phyloP scores from a whole-genome alignment of 768 basidiomycete species.

The Kwoniella dejecticola region DNA sequence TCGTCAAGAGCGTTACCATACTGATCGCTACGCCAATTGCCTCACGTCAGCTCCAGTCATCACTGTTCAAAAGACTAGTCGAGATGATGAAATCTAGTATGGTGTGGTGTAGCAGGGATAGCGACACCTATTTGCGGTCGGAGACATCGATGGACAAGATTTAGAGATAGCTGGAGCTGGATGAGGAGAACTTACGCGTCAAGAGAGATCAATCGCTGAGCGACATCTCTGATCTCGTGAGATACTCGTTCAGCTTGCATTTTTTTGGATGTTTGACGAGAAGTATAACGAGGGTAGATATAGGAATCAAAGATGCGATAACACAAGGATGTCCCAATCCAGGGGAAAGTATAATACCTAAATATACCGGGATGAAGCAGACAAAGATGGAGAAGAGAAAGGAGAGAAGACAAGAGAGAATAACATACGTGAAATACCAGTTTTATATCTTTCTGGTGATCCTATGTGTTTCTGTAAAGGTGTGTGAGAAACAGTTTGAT shows the following conservation, averaged over 20 bases:
- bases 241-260: conserved; percentile 31
- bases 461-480: neutral
- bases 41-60: neutral
- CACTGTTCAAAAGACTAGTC: no score
- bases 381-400: conserved; percentile 7
- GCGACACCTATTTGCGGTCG: no score
- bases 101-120: no score
- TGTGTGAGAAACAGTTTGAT: neutral
- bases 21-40: conserved; percentile 26
- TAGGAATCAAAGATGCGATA: neutral
- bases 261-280: neutral
- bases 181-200: conserved; percentile 33
- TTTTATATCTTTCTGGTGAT: conserved; percentile 6
- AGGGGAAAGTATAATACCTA: neutral
- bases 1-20: conserved; percentile 35
- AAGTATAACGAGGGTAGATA: neutral
- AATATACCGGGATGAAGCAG: neutral
- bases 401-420: conserved; percentile 3
- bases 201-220: conserved; percentile 33
- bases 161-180: neutral
- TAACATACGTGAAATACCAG: no score
- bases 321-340: neutral
- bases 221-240: conserved; percentile 24
- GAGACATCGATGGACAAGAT: neutral
- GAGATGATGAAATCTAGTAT: no score